Base-by-base conservation (phyloP, 1,284 basidiomycete species). In the Flammula alnicola region DNA sequence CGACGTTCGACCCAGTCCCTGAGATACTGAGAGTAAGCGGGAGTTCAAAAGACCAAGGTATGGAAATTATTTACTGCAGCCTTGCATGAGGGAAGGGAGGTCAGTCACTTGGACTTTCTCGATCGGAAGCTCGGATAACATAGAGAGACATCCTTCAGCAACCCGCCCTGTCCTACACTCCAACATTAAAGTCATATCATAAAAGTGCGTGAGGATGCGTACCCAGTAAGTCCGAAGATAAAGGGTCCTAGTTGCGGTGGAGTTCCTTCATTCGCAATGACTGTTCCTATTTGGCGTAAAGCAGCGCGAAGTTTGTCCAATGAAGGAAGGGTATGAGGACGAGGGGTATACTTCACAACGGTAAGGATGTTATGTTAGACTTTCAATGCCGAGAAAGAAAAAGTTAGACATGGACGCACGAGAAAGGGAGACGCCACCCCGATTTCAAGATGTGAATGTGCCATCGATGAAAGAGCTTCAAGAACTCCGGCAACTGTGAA, bases 201-300 rank as follows among this genome's bases (percentile, higher is more conserved):
- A 31, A 35, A 33, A 17, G 9, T 20, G 14, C 17, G 12, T 6
- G 12, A 29, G 51, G 26, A 7, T 43, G 65, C 74, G 49, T 61
- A 91, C 90, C 93, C 93, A 14, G 92, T 93, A 29, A 95, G 68
- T 12, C 90, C 86, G 44, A 95, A 81, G 0, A 95, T 80, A 37
- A 92, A 82, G 0, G 93, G 92, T 3, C 89, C 91, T 1, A 89
- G 71, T 7, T 73, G 69, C 41, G 65, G 63, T 7, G 88, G 85
- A 1, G 84, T 88, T 1, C 88, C 91, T 35, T 81, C 70, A 25
- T 70, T 65, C 0, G 68, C 56, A 20, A 93, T 86, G 8, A 74
- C 70, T 0, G 73, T 68, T 0, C 88, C 90, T 9, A 91, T 79
- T 5, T 73, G 66, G 30, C 75, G 73, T 19, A 96, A 70, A 1